Conservation (phyloP, 2,329 filamentous ascomycete species). For the Pseudogymnoascus sp. region DNA sequence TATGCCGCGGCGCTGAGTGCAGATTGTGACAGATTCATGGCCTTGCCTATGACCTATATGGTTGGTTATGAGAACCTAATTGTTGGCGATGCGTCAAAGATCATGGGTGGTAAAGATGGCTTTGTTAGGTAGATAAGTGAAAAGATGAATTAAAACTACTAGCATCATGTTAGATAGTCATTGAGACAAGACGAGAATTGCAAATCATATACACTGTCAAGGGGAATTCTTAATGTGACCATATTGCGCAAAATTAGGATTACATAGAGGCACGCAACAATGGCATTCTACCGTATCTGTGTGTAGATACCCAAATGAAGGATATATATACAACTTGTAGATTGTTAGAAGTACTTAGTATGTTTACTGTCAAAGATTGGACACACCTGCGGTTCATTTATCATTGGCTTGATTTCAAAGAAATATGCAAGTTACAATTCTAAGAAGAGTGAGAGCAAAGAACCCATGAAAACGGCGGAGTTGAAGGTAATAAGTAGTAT, state of each 20-base stretch:
- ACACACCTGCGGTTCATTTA: background rate
- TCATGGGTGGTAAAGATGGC: slow-evolving; percentile 14
- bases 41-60: slow-evolving; percentile 13
- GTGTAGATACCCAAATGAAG: background rate
- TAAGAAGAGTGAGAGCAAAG: background rate
- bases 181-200: background rate
- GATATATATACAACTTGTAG: background rate
- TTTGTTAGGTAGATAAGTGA: background rate
- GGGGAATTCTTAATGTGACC: background rate
- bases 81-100: slow-evolving; percentile 8
- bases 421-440: background rate
- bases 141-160: background rate
- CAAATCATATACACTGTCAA: background rate
- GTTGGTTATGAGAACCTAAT: slow-evolving; percentile 15
- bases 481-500: background rate
- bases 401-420: background rate
- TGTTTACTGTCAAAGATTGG: background rate
- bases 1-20: slow-evolving; percentile 12
- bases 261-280: background rate
- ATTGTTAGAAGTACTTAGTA: background rate
- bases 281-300: background rate
- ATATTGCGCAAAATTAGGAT: background rate
- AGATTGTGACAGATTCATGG: slow-evolving; percentile 15
- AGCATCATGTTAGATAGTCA: background rate
- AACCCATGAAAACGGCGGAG: background rate